Base-by-base conservation (phyloP, 208 protist species). In the Trypanosoma rangeli region DNA sequence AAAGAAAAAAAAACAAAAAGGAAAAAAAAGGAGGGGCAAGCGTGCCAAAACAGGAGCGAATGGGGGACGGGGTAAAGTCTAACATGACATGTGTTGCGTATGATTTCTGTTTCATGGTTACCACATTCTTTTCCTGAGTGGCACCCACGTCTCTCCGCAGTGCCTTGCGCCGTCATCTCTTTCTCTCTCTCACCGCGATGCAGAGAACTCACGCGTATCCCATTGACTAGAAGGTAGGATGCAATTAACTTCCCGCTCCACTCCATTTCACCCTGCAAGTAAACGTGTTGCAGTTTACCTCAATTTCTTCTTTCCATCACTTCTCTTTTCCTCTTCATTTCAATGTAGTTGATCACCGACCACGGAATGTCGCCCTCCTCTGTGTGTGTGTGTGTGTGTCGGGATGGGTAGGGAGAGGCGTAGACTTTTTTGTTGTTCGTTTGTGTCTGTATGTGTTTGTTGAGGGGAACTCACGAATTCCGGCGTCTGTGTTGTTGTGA, bases 401-500 rank as follows among this genome's bases (percentile, higher is more conserved):
- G 33, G 33, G 33, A 7, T 37, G 33, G 33, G 33, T 37, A 7
- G 33, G 49, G 16, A 24, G n/a, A 18, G 49, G 24, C 29, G 7
- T 42, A 22, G 18, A 65, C 57, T 49, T 57, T 50, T 53, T 64
- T 49, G 64, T 79, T 26, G 65, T 29, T 76, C 42, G 64, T 33
- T 68, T 49, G 15, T 37, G 33, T 37, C 7, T 37, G 33, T 37
- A 9, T 20, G 48, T 61, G 29, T 7, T 44, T 61, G 2, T 10
- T 61, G 49, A 28, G 49, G 18, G 49, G 49, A 5, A 53, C 0
- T 53, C 4, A 53, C n/a, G 16, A 37, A 18, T 26, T 24, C 1
- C 12, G 49, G 49, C 22, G 18, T 22, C 42, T 46, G 15, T 9
- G 8, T 16, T 16, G 8, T 46, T 18, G 8, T 16, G 13, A 3